Evolutionary conservation across 73 alveolate genomes (phyloP).

Genomic region (Paramecium octaurelia): DNA sequence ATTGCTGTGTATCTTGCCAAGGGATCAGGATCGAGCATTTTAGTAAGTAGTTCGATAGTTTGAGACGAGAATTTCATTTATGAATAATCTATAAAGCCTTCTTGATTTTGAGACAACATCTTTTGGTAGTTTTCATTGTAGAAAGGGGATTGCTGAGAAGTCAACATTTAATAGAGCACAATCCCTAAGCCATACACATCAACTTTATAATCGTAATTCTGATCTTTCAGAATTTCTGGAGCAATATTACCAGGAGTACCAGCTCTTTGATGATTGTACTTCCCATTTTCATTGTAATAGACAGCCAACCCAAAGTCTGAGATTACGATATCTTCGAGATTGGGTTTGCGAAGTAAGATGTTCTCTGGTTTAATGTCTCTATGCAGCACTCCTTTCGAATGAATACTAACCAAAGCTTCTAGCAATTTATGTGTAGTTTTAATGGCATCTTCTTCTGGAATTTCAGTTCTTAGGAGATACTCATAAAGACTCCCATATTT

Average conservation of each 20-base stretch:
- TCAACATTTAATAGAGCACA: conserved; percentile 66
- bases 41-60: background rate
- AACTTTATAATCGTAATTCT: conserved; percentile 41
- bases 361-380: conserved; percentile 70
- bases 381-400: conserved; percentile 59
- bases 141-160: conserved; percentile 74
- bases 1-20: background rate
- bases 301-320: conserved; percentile 61
- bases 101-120: background rate
- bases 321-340: background rate
- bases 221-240: conserved; percentile 40
- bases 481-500: background rate
- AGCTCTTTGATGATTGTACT: conserved; percentile 28
- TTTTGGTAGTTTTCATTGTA: background rate
- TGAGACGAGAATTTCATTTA: background rate
- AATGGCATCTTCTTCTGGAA: background rate
- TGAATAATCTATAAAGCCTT: background rate
- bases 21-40: background rate
- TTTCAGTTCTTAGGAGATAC: background rate
- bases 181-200: conserved; percentile 80
- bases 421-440: background rate
- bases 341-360: conserved; percentile 19
- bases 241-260: conserved; percentile 62
- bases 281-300: conserved; percentile 42
- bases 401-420: conserved; percentile 34